Base-by-base conservation (phyloP, 23 red algal genomes). In the Agarophyton chilense region DNA sequence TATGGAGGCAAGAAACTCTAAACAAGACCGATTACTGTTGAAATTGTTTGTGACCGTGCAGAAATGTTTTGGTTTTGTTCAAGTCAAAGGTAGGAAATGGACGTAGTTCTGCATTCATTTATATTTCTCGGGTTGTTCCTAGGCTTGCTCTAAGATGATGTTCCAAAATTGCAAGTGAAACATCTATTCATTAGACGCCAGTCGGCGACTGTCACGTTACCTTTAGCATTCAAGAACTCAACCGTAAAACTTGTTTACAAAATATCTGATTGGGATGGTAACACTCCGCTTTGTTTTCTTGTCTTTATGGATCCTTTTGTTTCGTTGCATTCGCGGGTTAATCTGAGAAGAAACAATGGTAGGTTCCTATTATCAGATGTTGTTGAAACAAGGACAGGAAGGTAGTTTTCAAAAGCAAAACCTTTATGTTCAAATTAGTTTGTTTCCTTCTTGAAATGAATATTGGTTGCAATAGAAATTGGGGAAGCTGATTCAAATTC, bases 221-320 rank as follows among this genome's bases (percentile, higher is more conserved):
- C 2, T 4, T 28, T 9, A 54, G 34, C 45, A 36, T 54, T 79
- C 3, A 57, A 79, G 46, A 79, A 79, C 50, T 54, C 47, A 31
- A 79, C 75, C 8, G 44, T 54, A 1, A 21, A 79, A 10, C 10
- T 41, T 1, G 25, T 50, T 4, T 79, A 79, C 17, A 22, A 79
- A 29, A n/a, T 79, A 25, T n/a, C 40, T 40, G 75, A 79, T 34
- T 56, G 75, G 75, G 33, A 21, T 55, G 75, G 75, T 7, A 79
- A 79, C 46, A 19, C 46, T 33, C 33, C 28, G 5, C 2, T 79
- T 1, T 31, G n/a, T 3, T 33, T 31, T 16, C 55, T 45, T 0
- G 18, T 52, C 39, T 78, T 10, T 38, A 79, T 79, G 46, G 75
- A 79, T 56, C 75, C 46, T 16, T 79, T 79, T 34, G 29, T 79